A percentile compares a stretch with the other conserved stretches of the same genome.
Evolutionary conservation across 83 land plant genomes (phyloP).

Genomic region (Thuja plicata): DNA sequence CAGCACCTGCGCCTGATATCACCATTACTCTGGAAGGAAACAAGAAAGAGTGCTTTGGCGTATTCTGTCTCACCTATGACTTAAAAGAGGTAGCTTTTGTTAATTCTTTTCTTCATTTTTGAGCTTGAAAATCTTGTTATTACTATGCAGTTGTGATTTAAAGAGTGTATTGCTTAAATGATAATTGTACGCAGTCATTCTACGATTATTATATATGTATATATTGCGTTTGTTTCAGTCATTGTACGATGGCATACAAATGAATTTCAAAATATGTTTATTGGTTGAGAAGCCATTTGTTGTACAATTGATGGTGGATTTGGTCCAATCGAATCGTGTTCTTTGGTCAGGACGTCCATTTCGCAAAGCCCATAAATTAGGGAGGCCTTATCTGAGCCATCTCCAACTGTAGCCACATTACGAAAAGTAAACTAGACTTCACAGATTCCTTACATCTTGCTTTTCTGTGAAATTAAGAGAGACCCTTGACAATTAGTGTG

Average conservation of each 20-base stretch:
- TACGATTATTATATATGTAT: background rate
- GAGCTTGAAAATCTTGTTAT: background rate
- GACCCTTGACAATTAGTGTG: background rate
- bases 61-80: conserved; percentile 77
- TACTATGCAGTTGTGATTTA: background rate
- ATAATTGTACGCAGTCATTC: background rate
- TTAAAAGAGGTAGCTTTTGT: conserved; percentile 49
- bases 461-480: background rate
- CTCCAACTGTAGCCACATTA: background rate
- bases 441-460: background rate
- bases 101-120: background rate
- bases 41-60: conserved; percentile 64
- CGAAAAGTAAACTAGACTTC: background rate
- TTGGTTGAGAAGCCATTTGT: background rate
- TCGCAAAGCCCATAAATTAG: background rate
- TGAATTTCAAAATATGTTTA: background rate
- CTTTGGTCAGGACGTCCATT: background rate
- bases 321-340: background rate
- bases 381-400: background rate
- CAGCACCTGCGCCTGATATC: conserved; percentile 24
- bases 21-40: conserved; percentile 17
- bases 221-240: background rate
- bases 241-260: background rate
- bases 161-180: background rate
- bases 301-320: background rate